Base-by-base conservation (phyloP, 352 stramenopile species). In the Phytopythium cucurbitacearum region DNA sequence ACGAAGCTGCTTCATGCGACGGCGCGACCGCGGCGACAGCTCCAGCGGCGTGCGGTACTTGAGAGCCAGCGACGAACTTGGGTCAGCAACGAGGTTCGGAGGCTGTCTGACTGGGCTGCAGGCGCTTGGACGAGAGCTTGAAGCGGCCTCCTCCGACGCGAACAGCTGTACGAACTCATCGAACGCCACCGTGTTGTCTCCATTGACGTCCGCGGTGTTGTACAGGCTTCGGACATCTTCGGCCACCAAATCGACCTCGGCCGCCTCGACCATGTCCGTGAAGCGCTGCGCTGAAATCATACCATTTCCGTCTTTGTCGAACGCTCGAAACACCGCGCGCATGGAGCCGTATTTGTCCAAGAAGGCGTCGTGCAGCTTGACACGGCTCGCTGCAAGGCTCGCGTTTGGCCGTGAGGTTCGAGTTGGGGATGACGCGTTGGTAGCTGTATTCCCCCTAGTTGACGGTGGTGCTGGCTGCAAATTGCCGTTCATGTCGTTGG, bases 151-250 rank as follows among this genome's bases (percentile, higher is more conserved):
- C 45, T 70, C 51, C 35, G 42, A 67, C 10, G 68, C 57, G 53
- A 92, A 89, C 70, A 92, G 85, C 48, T 87, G 69, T 3, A 76
- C 65, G 44, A 92, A 92, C 38, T 92, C 82, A 8, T 78, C 56
- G 57, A 79, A 91, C 37, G 71, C 76, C 61, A 92, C 71, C 0
- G 65, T 78, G 48, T 91, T 89, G 69, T 92, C 80, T 0, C 73
- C 78, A 41, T 91, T 91, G 34, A 52, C 54, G 42, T 91, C 82
- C 7, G 85, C 82, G 38, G 67, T 65, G 7, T 50, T 56, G 49
- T 89, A 92, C 13, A 92, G 64, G 21, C 59, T 44, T 16, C 64
- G 53, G 0, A 71, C 71, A 36, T 89, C 79, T 0, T 67, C 54
- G 0, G 64, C 62, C 6, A 63, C 58, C 8, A 90, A 48, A n/a